phyloP scores from a whole-genome alignment of 306 rosid genomes.

The Inga leiocalycina region DNA sequence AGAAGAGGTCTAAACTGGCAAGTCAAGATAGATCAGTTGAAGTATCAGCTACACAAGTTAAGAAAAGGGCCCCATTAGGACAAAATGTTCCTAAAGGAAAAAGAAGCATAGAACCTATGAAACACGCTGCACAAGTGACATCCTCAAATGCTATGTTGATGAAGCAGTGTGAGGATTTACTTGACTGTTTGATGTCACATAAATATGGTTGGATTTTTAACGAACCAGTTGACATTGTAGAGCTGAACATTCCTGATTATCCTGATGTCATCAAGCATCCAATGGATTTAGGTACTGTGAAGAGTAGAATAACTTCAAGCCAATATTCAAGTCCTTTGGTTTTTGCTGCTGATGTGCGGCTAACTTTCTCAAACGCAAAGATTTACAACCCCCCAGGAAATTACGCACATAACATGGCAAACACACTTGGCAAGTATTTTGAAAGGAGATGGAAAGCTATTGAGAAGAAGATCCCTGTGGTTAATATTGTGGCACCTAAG shows the following conservation, averaged over 20 bases:
- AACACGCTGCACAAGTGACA: constrained; percentile 42
- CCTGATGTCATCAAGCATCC: neutral
- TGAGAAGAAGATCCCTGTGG: constrained; percentile 23
- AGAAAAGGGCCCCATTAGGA: constrained; percentile 60
- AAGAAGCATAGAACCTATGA: constrained; percentile 44
- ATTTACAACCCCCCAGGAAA: constrained; percentile 79
- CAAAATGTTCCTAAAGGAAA: constrained; percentile 60
- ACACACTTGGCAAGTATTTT: neutral
- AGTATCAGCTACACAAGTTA: constrained; percentile 46
- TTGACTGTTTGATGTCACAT: constrained; percentile 59
- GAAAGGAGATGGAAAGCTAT: neutral
- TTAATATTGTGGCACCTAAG: constrained; percentile 46
- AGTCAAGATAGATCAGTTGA: constrained; percentile 38
- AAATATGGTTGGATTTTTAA: constrained; percentile 70
- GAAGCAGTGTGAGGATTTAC: constrained; percentile 68
- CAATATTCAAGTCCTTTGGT: constrained; percentile 58
- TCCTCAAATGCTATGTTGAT: constrained; percentile 54
- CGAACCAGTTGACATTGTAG: constrained; percentile 35
- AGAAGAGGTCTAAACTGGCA: constrained; percentile 52
- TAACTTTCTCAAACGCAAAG: constrained; percentile 84
- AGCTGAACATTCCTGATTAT: neutral
- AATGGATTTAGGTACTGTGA: neutral
- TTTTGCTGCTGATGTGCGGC: constrained; percentile 80
- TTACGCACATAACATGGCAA: constrained; percentile 36
- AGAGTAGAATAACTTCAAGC: constrained; percentile 35